These are phyloP conservation scores for Alternaria brassicae DNA, from an alignment of 2,329 filamentous ascomycete genomes.

Conservation along the genomic window DNA sequence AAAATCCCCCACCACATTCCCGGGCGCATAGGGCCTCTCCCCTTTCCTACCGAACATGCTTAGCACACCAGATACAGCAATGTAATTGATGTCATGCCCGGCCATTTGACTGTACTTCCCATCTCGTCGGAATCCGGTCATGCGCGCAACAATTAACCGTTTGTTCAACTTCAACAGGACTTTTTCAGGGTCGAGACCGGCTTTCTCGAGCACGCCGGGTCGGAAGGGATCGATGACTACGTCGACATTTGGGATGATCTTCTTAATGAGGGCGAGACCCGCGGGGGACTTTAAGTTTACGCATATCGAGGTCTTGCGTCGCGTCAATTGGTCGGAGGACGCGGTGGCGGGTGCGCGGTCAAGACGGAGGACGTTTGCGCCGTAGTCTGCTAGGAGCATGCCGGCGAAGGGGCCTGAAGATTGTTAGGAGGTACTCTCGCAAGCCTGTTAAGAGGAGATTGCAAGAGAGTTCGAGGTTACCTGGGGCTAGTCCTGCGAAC, in stretches of 20 bases:
- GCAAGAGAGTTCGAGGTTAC: constrained; percentile 40
- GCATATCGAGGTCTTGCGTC: constrained; percentile 80
- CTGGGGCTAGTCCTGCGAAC: constrained; percentile 68
- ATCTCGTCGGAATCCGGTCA: constrained; percentile 89
- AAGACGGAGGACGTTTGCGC: constrained; percentile 85
- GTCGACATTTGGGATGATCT: constrained; percentile 70
- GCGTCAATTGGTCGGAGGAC: constrained; percentile 76
- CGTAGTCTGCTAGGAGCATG: constrained; percentile 81
- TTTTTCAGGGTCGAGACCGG: constrained; percentile 74
- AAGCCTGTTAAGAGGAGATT: neutral
- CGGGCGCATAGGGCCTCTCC: constrained; percentile 77
- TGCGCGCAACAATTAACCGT: constrained; percentile 78
- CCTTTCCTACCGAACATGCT: constrained; percentile 74
- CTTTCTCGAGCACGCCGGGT: constrained; percentile 85
- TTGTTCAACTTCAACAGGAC: constrained; percentile 73
- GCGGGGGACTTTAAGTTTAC: constrained; percentile 75
- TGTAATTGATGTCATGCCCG: constrained; percentile 95
- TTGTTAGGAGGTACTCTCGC: neutral
- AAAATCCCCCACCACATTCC: constrained; percentile 88
- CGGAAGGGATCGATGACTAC: constrained; percentile 93
- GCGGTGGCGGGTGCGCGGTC: constrained; percentile 67
- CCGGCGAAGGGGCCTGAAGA: constrained; percentile 82
- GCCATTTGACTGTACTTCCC: constrained; percentile 88
- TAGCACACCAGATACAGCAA: constrained; percentile 83
- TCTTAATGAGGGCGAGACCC: constrained; percentile 71